Conservation (phyloP, 345 rosid species). For the Crucihimalaya himalaica region DNA sequence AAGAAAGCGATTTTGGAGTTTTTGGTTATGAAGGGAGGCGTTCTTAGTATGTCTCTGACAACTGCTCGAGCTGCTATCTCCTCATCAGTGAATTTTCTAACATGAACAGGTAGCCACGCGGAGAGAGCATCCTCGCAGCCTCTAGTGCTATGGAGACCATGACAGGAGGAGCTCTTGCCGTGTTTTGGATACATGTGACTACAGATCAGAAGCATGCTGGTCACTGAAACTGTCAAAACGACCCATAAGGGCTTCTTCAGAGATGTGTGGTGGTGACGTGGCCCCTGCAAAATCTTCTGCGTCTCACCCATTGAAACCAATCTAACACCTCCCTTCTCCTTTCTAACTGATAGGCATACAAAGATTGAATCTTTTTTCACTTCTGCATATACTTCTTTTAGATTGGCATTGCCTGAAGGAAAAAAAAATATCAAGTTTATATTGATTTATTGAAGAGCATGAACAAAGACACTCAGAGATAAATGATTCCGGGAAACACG, state of each 20-base stretch:
- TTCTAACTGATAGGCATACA: conserved; percentile 46
- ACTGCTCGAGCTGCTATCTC: conserved; percentile 78
- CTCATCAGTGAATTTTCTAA: conserved; percentile 72
- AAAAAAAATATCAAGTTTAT: too few relatives aligned
- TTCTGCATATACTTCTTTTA: conserved; percentile 8
- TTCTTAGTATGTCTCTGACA: conserved; percentile 64
- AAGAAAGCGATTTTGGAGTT: conserved; percentile 87
- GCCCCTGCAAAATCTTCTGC: conserved; percentile 55
- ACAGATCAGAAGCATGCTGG: conserved; percentile 76
- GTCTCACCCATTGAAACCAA: conserved; percentile 61
- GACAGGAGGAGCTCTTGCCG: conserved; percentile 54
- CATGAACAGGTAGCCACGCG: conserved; percentile 91
- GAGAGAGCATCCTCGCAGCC: conserved; percentile 68
- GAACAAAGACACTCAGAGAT: too few relatives aligned
- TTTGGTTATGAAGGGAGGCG: conserved; percentile 51
- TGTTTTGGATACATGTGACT: conserved; percentile 72
- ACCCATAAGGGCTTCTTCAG: conserved; percentile 86
- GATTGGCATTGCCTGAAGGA: conserved; percentile 20
- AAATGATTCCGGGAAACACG: not conserved
- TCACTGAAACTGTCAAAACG: conserved; percentile 69
- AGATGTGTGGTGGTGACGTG: conserved; percentile 68
- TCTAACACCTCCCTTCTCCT: conserved; percentile 48
- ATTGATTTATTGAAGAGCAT: too few relatives aligned
- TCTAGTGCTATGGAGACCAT: conserved; percentile 56
- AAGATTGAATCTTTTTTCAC: conserved; percentile 13